Evolutionary conservation across 345 rosid genomes (phyloP), one percentile per base, ranked within the genome.

Genomic region (Brassica carinata): DNA sequence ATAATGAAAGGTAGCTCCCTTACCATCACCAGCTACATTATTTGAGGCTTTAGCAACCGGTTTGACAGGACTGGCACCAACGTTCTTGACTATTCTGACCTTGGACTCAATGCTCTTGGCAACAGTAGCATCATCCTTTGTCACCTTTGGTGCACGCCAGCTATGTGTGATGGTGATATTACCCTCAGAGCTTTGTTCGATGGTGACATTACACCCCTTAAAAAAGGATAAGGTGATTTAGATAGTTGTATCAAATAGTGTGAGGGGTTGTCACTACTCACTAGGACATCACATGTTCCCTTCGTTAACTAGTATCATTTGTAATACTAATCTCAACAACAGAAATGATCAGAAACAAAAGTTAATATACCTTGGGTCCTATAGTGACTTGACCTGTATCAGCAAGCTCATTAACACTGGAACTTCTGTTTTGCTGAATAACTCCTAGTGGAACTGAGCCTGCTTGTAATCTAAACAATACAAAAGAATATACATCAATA

Each of bases 31-130:
- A 6, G 98, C 98, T 5, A 82, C 94, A 74, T 94, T 98, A 76
- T 96, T 96, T 40, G 99, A 92, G 51, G 99, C 99, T 81, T 96
- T 96, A 58, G 99, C 98, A 73, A 96, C 99, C 87, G 91, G 99
- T 86, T 96, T 96, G 72, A 96, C 99, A 51, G 94, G 98, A 84
- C 99, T 96, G 36, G 99, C 99, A 81, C 98, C 98, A 66, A 96
- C 82, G 48, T 96, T 96, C 85, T 90, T 96, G 14, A 92, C 87
- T 82, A 93, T 87, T 82, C 89, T 90, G 69, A 91, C 98, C 80
- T 90, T 89, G 83, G 94, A 96, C 75, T 96, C 99, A 79, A 92
- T 88, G 85, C 99, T 94, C 85, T 96, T 96, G 13, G 99, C 99
- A 69, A 96, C 97, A 43, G 99, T 96, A 1, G 91, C 99, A 78